Conservation (phyloP, 352 stramenopile genomes). For the Phytopythium cucurbitacearum region DNA sequence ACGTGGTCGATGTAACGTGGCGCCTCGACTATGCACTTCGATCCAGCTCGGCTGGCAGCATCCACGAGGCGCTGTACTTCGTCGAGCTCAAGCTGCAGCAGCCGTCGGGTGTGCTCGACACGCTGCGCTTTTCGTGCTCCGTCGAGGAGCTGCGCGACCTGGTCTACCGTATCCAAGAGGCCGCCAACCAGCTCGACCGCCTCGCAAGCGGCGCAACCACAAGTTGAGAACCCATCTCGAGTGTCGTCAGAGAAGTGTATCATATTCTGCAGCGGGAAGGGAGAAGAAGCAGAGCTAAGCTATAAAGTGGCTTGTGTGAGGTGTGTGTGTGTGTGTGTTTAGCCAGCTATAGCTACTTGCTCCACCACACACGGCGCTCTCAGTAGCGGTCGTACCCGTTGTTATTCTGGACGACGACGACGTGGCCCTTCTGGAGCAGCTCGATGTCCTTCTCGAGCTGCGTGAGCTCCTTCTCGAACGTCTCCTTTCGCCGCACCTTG, state of each 20-base stretch:
- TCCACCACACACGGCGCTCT: too few relatives aligned
- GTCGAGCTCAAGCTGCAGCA: constrained; percentile 62
- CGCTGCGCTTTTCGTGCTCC: constrained; percentile 55
- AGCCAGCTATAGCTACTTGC: background rate
- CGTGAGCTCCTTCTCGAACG: constrained; percentile 88
- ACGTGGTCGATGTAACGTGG: constrained; percentile 70
- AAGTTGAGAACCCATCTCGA: background rate
- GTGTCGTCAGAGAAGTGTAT: background rate
- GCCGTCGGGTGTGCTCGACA: constrained; percentile 22
- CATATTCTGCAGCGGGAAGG: background rate
- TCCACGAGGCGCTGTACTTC: constrained; percentile 57
- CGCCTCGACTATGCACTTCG: constrained; percentile 66
- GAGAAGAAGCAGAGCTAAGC: constrained; percentile 1
- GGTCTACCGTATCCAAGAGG: constrained; percentile 70
- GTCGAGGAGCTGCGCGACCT: constrained; percentile 63
- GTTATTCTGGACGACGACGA: constrained; percentile 51
- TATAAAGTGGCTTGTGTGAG: background rate
- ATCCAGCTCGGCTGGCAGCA: constrained; percentile 44
- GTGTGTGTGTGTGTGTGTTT: background rate
- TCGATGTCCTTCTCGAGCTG: constrained; percentile 92
- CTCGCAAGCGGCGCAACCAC: constrained; percentile 17
- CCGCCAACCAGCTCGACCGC: constrained; percentile 54
- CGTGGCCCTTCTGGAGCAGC: constrained; percentile 69
- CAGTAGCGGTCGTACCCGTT: constrained; percentile 31
- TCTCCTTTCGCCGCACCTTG: constrained; percentile 92